Evolutionary conservation across 1,284 basidiomycete species (phyloP), one percentile per base, ranked within the genome.

Genomic region (Athelia psychrophila): DNA sequence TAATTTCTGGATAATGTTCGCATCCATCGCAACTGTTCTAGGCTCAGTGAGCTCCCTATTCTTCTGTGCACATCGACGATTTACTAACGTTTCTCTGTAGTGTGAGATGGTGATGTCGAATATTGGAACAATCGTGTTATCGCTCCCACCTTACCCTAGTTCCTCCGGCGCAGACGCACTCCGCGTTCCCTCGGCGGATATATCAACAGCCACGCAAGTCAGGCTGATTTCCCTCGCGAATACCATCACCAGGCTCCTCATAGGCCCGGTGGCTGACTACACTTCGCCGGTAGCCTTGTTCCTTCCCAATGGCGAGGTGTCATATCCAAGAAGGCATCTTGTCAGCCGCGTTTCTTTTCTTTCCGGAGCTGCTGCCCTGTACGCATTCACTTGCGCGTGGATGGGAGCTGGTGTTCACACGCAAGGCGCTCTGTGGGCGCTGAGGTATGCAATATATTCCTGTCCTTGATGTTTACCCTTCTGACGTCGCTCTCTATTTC

Each of bases 61-160:
- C 44, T 35, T 23, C 38, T 44, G n/a, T 24, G 9, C 36, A 20
- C 18, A 32, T 73, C 6, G 5, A 6, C 27, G 27, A 30, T 30
- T 30, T 30, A 78, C 50, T 64, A 61, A 2, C 61, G 69, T 51
- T 78, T 61, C 2, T 71, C 58, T n/a, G n/a, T 56, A 91, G 89
- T 81, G 82, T 47, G 88, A 91, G 67, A 91, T 90, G 88, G 76
- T 91, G 20, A 83, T 91, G 27, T 83, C 86, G 10, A 91, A 89
- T 59, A 82, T 91, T 46, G 88, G 87, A 24, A 81, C 85, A 2
- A 86, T 91, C 48, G 77, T 85, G n/a, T 66, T 85, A 5, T 82
- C 87, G 8, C 73, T 91, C 38, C 77, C 81, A 19, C 60, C 70
- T 20, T 54, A 62, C 42, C 54, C 58, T 23, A 48, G 55, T 1